Evolutionary conservation across 2,329 filamentous ascomycete genomes (phyloP), one percentile per base, ranked within the genome.

Genomic region (Clarireedia paspali): DNA sequence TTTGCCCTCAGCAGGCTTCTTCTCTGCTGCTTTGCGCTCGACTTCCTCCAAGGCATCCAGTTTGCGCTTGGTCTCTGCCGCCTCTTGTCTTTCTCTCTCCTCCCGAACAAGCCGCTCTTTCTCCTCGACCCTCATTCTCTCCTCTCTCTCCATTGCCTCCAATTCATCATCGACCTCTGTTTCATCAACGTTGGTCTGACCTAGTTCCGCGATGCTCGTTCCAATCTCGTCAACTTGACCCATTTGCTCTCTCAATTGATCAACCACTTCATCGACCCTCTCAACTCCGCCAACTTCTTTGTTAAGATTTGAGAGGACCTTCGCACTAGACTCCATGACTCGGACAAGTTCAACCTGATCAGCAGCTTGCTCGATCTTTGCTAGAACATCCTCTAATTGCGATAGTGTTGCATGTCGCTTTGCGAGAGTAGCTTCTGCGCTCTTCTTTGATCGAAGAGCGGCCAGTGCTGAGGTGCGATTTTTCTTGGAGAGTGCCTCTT

Each of bases 121-220:
- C 46, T 72, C 70, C 49, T 73, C 71, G 59, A 65, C 71, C 60
- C 71, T 71, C 61, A 76, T 71, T 60, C 77, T 74, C 48, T 73
- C 75, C 55, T 77, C 72, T 53, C 65, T 69, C 66, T 80, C 84
- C 73, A 99, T 74, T 3, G 78, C 84, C 62, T 88, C 87, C 47
- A 97, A 78, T 73, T 96, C 92, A 58, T 92, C 88, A 63, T 96
- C 91, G 55, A 97, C 82, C 69, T 95, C 91, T 20, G 68, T 78
- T 67, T 96, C 91, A 69, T 96, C 89, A 34, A 95, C 76, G 60
- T 67, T 74, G 12, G 73, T 77, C 46, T 67, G 63, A 4, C 68
- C 66, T 6, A 72, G 71, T 63, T 94, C 89, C 52, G 84, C 83
- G 60, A 97, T 79, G 42, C 92, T 85, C 55, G 79, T 82, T 27